Evolutionary conservation across 2,329 filamentous ascomycete genomes (phyloP), one percentile per base, ranked within the genome.

Genomic region (Aspergillus vadensis): DNA sequence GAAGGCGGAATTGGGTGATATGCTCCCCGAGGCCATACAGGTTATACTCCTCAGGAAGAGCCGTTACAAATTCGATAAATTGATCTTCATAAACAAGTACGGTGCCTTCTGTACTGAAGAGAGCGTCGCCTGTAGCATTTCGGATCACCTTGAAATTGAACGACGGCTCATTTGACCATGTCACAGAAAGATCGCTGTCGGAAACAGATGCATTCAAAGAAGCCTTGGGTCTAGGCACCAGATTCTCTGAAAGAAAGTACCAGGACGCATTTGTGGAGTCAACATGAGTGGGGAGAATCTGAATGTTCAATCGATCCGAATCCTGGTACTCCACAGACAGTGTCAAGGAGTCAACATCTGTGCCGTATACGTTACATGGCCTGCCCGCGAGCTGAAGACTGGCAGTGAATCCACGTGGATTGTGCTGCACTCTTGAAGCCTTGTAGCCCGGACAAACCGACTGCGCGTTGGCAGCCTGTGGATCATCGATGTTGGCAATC

Each of bases 11-110:
- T 14, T 84, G 85, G 67, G 90, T 88, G 32, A 93, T 90, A 0
- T 85, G 84, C 76, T 93, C 90, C 15, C 89, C 89, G 27, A 93
- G 79, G 1, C 90, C 90, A 63, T 92, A 91, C 0, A 92, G 72
- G 64, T 92, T 92, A 75, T 92, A 92, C 53, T 89, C 83, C 60
- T 88, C 82, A 0, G 89, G 89, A 14, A 92, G 73, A 25, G 81
- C 72, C 17, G 87, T 88, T 5, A 82, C 82, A 65, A 93, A 88
- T 67, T 92, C 90, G 44, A 92, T 84, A 73, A 91, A 93, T 68
- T 93, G 90, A 65, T 92, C 84, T 69, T 92, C 89, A 68, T 86
- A 93, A 0, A 93, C 85, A 14, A 93, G 75, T 10, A 85, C 82
- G 2, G 80, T 85, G 4, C 86, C 87, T 17, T 80, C 76, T 0